Evolutionary conservation across 2,329 filamentous ascomycete genomes (phyloP), one percentile per base, ranked within the genome.

Genomic region (Trichoderma endophyticum): DNA sequence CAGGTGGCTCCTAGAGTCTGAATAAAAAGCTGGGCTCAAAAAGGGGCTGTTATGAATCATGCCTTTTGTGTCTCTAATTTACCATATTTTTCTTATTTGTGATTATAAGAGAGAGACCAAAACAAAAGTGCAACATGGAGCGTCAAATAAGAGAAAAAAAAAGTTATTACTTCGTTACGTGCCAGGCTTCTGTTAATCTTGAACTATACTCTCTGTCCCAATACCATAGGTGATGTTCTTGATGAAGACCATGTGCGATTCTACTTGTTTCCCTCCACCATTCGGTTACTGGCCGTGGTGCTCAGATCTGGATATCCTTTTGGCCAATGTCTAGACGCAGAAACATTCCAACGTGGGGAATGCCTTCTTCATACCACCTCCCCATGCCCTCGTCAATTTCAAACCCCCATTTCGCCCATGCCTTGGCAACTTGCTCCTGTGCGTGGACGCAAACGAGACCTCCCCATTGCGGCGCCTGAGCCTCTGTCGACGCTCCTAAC

Each of bases 281-380:
- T 15, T 30, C 60, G 12, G 14, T 12, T 69, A n/a, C 12, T 26
- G 18, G 24, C 5, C 26, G n/a, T 57, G 18, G 11, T 24, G 26
- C 26, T 63, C 60, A 81, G 51, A 78, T 76, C 34, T 73, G 76
- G 59, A 78, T 74, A 43, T 75, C 67, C 70, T 78, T 75, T 54
- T 77, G 74, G 21, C 71, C 73, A 4, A 84, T 73, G 4, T 83
- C 77, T 32, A 90, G 73, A 39, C 88, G 82, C 74, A 81, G 77
- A 74, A 88, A 97, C 94, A 98, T 97, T 73, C 93, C 94, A 21
- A 97, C 86, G 83, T 97, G 94, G 75, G 88, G 85, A 70, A 97
- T 95, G 4, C 92, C 93, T 78, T 96, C 94, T 80, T 98, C 94
- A 73, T 86, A 85, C 94, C 94, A 98, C 36, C 80, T 86, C 1